Conservation (phyloP, 1,284 basidiomycete species). For the Heliocybe sulcata region DNA sequence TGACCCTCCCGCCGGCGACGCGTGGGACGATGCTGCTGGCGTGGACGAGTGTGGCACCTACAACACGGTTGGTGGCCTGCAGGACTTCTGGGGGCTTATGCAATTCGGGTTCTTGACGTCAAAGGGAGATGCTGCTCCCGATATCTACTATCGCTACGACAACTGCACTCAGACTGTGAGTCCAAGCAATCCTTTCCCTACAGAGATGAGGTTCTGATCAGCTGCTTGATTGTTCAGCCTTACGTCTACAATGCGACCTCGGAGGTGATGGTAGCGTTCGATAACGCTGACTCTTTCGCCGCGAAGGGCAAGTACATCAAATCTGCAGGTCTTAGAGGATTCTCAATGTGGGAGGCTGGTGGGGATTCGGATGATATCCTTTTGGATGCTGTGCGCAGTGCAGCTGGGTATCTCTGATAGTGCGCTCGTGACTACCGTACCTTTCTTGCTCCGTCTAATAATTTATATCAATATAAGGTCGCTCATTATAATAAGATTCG, state of each 20-base stretch:
- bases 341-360: slow-evolving; percentile 46
- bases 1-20: slow-evolving; percentile 42
- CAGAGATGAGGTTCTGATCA: not conserved
- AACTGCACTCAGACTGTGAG: slow-evolving; percentile 64
- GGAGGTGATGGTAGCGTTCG: slow-evolving; percentile 54
- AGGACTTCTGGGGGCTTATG: slow-evolving; percentile 56
- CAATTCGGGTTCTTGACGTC: slow-evolving; percentile 41
- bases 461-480: too few relatives aligned
- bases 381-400: slow-evolving; percentile 30
- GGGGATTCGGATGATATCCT: slow-evolving; percentile 43
- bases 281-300: slow-evolving; percentile 48
- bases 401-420: not conserved
- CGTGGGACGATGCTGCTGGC: slow-evolving; percentile 41
- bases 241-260: slow-evolving; percentile 51
- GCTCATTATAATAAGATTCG: too few relatives aligned
- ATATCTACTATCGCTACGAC: slow-evolving; percentile 49
- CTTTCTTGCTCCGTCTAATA: not conserved
- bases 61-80: slow-evolving; percentile 38
- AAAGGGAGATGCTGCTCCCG: slow-evolving; percentile 40
- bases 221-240: slow-evolving; percentile 31
- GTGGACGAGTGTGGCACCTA: slow-evolving; percentile 47
- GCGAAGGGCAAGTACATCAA: slow-evolving; percentile 44
- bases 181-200: slow-evolving; percentile 5
- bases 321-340: slow-evolving; percentile 34
- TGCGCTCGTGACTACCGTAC: not conserved